A percentile compares a stretch with the other conserved stretches of the same genome.
phyloP scores from a whole-genome alignment of 495 filamentous ascomycete species.

The Aspergillus nanangensis region DNA sequence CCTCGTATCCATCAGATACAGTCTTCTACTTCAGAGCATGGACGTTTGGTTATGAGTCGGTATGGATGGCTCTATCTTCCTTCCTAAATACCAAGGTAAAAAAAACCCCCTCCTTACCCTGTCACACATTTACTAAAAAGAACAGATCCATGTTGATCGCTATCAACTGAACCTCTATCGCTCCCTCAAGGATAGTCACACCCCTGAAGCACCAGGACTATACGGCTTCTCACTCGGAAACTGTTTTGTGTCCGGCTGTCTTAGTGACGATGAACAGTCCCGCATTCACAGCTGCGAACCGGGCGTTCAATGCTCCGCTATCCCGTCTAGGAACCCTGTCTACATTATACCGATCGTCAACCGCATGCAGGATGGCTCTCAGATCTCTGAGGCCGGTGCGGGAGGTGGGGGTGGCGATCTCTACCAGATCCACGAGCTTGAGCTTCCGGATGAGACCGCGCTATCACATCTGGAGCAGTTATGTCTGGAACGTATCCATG shows the following conservation, averaged over 20 bases:
- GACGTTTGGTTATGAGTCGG: slow-evolving; percentile 93
- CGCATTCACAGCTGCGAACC: slow-evolving; percentile 87
- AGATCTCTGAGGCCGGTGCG: slow-evolving; percentile 68
- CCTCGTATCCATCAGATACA: slow-evolving; percentile 66
- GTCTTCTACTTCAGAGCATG: slow-evolving; percentile 83
- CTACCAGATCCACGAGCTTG: slow-evolving; percentile 59
- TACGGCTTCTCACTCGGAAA: slow-evolving; percentile 79
- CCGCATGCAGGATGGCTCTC: slow-evolving; percentile 48
- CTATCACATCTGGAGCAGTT: slow-evolving; percentile 43
- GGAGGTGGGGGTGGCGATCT: slow-evolving; percentile 79
- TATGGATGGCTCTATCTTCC: slow-evolving; percentile 78
- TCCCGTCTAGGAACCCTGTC: slow-evolving; percentile 54
- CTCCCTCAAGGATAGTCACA: slow-evolving; percentile 45
- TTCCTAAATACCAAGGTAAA: slow-evolving; percentile 60
- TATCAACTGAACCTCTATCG: slow-evolving; percentile 75
- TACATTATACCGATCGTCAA: slow-evolving; percentile 74
- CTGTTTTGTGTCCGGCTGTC: slow-evolving; percentile 56
- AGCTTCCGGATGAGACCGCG: slow-evolving; percentile 42
- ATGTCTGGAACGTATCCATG: slow-evolving; percentile 38
- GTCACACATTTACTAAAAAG: slow-evolving; percentile 5
- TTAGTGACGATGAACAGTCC: slow-evolving; percentile 60
- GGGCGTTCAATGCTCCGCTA: slow-evolving; percentile 56
- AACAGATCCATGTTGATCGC: slow-evolving; percentile 72
- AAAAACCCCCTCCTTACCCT: not conserved
- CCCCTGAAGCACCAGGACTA: slow-evolving; percentile 60